Evolutionary conservation across 139 green algal genomes (phyloP).

Genomic region (Astrephomene gubernaculifera): DNA sequence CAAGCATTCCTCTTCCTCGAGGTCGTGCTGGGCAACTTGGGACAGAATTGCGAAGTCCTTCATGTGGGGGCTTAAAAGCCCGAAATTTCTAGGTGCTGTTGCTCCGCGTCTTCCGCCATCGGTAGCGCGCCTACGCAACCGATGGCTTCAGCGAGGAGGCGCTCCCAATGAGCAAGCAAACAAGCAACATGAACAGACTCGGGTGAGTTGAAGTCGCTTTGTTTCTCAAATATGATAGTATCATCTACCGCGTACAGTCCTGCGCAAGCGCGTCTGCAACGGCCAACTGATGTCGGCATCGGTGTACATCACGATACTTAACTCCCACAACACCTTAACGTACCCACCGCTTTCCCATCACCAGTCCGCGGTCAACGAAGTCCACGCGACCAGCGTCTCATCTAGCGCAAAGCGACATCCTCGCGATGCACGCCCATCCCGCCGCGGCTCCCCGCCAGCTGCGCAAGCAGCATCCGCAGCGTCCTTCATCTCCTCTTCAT

Average conservation of each 20-base stretch:
- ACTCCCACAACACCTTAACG: background rate
- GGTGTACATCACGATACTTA: background rate
- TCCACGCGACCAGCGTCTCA: background rate
- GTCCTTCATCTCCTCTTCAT: background rate
- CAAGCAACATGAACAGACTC: background rate
- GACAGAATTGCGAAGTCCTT: too few species aligned
- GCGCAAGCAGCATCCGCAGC: background rate
- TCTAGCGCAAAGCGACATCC: background rate
- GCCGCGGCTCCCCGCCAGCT: background rate
- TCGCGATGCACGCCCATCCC: background rate
- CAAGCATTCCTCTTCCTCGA: too few species aligned
- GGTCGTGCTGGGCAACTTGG: too few species aligned
- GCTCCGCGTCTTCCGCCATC: background rate
- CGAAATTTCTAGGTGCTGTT: background rate
- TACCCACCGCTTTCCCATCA: background rate
- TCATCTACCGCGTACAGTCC: too few species aligned
- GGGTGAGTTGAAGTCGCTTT: background rate
- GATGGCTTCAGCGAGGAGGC: background rate
- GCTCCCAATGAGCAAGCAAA: background rate
- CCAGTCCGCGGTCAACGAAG: background rate
- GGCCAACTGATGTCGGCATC: background rate
- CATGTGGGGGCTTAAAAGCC: conserved; percentile 23
- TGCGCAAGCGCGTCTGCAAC: too few species aligned
- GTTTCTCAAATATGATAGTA: background rate
- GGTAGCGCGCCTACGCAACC: background rate